Evolutionary conservation across 257 asterid genomes (phyloP).

Genomic region (Gentiana macrophylla): DNA sequence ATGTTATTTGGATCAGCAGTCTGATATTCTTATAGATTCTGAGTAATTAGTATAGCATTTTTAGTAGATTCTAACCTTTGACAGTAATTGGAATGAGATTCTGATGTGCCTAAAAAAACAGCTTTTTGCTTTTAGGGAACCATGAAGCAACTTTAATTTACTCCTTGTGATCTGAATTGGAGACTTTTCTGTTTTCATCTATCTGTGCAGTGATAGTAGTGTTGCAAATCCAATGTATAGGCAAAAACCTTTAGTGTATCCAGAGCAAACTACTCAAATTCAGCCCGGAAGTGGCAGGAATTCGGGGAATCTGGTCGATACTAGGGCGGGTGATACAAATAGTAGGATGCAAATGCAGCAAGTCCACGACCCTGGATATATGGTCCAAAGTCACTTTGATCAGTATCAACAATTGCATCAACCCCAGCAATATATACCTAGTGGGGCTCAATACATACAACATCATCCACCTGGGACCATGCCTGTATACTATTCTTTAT

Average conservation of each 20-base stretch:
- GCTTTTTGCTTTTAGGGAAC: no score
- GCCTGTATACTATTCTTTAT: slow-evolving; percentile 57
- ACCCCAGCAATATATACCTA: slow-evolving; percentile 55
- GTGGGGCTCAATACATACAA: slow-evolving; percentile 47
- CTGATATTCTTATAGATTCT: no score
- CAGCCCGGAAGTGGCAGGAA: slow-evolving; percentile 42
- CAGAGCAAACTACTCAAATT: slow-evolving; percentile 44
- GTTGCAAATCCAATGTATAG: slow-evolving; percentile 49
- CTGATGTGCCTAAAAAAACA: no score
- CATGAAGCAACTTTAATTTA: neutral
- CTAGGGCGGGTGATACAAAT: slow-evolving; percentile 33
- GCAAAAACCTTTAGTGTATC: slow-evolving; percentile 53
- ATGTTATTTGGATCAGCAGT: neutral
- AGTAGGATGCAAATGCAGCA: slow-evolving; percentile 49
- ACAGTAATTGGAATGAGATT: no score
- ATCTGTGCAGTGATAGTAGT: slow-evolving; percentile 60
- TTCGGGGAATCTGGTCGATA: slow-evolving; percentile 35
- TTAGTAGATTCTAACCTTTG: no score
- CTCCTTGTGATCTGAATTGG: slow-evolving; percentile 6
- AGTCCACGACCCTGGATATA: slow-evolving; percentile 48
- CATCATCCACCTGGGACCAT: slow-evolving; percentile 47
- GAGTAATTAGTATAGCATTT: no score
- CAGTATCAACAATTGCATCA: slow-evolving; percentile 70
- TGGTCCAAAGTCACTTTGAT: slow-evolving; percentile 41
- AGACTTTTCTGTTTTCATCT: slow-evolving; percentile 3